Conservation (phyloP, 2,329 filamentous ascomycete species). For the Talaromyces sp. region DNA sequence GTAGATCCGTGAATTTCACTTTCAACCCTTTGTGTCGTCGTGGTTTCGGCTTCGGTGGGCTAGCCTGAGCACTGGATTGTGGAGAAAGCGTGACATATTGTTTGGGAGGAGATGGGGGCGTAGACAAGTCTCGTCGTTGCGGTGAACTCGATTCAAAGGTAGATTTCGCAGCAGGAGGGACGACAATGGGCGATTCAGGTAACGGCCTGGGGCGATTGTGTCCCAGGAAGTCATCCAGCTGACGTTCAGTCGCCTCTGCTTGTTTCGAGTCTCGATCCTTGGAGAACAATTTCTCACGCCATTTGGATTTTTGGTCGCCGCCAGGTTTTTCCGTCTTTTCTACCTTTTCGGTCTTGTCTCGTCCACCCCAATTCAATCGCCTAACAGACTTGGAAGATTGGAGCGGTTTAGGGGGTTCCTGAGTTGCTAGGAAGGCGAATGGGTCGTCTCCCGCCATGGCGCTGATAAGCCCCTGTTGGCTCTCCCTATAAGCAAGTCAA, state of each 20-base stretch:
- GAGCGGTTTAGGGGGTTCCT: constrained; percentile 30
- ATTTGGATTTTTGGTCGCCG: constrained; percentile 34
- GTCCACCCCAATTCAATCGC: constrained; percentile 15
- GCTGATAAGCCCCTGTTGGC: constrained; percentile 9
- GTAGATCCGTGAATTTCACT: constrained; percentile 69
- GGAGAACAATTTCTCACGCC: constrained; percentile 51
- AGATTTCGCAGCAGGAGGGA: neutral
- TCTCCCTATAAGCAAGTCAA: constrained; percentile 13
- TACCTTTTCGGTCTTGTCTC: neutral
- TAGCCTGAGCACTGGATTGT: constrained; percentile 18
- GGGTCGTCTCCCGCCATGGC: constrained; percentile 36
- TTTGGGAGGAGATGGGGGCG: constrained; percentile 21
- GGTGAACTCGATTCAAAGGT: constrained; percentile 14
- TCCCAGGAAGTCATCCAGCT: constrained; percentile 58
- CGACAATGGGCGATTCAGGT: constrained; percentile 23
- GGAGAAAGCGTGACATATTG: constrained; percentile 18
- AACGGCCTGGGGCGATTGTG: constrained; percentile 43
- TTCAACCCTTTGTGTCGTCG: constrained; percentile 63
- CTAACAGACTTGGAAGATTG: constrained; percentile 16
- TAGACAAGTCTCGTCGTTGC: constrained; percentile 30
- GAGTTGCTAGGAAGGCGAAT: constrained; percentile 34
- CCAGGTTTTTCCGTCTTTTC: neutral
- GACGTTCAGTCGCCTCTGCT: constrained; percentile 38
- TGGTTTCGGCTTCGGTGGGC: constrained; percentile 33
- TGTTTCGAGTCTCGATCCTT: constrained; percentile 34